These are phyloP conservation scores for Pleurotus tuber-regium DNA, from an alignment of 768 basidiomycete genomes.

Conservation along the genomic window DNA sequence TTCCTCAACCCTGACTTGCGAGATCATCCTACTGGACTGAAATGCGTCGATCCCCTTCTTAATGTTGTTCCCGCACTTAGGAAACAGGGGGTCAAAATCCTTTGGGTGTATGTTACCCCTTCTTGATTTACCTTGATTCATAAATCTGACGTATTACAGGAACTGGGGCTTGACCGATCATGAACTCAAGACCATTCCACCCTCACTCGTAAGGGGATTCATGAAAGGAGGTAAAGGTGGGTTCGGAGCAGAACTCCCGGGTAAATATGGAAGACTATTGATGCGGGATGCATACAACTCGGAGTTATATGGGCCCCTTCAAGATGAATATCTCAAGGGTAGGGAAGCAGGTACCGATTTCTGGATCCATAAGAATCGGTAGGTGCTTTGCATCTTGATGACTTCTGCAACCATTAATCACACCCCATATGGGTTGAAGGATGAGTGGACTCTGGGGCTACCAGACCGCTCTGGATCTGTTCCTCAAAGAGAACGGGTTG, in stretches of 20 bases:
- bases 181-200: slow-evolving; percentile 60
- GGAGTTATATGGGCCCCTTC: slow-evolving; percentile 62
- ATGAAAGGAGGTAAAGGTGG: slow-evolving; percentile 44
- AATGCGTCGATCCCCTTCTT: slow-evolving; percentile 55
- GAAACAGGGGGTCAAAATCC: slow-evolving; percentile 48
- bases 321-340: slow-evolving; percentile 51
- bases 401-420: not conserved
- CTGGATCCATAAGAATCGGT: slow-evolving; percentile 76
- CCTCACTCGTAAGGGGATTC: slow-evolving; percentile 56
- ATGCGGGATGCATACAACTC: slow-evolving; percentile 61
- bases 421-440: slow-evolving; percentile 26
- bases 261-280: slow-evolving; percentile 50
- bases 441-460: slow-evolving; percentile 69
- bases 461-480: slow-evolving; percentile 60
- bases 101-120: slow-evolving; percentile 54
- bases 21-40: slow-evolving; percentile 51
- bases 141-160: slow-evolving; percentile 25
- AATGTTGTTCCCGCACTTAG: slow-evolving; percentile 47
- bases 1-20: slow-evolving; percentile 63
- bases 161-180: slow-evolving; percentile 73
- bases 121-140: not conserved
- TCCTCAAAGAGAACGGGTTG: slow-evolving; percentile 60
- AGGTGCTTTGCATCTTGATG: slow-evolving; percentile 1
- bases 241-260: slow-evolving; percentile 54
- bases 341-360: slow-evolving; percentile 55